These are phyloP conservation scores for Pseudotsuga menziesii DNA, from an alignment of 75 land plant species.

Conservation along the genomic window DNA sequence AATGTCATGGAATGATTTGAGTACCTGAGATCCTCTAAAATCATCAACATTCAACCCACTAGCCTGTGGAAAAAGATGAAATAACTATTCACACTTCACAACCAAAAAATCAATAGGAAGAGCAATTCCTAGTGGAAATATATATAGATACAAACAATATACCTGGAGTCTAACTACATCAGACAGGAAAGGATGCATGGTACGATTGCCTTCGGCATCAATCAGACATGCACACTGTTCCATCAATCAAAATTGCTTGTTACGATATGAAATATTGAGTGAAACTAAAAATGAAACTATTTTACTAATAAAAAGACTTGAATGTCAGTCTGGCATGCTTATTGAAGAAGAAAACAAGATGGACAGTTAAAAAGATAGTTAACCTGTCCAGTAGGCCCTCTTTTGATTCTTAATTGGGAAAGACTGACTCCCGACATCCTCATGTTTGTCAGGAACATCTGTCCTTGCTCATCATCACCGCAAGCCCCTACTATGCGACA, in stretches of 20 bases:
- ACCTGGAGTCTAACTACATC: conserved; percentile 83
- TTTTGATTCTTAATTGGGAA: conserved; percentile 63
- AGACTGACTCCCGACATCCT: conserved; percentile 53
- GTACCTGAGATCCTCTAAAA: conserved; percentile 75
- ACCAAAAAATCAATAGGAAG: conserved; percentile 5
- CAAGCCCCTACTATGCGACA: conserved; percentile 75
- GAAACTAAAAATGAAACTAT: not conserved
- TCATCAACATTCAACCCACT: conserved; percentile 63
- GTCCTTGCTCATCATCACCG: conserved; percentile 86
- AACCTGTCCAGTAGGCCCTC: conserved; percentile 83
- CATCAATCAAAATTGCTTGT: conserved; percentile 5
- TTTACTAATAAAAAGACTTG: not conserved
- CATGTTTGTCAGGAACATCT: conserved; percentile 63
- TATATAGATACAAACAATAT: not conserved
- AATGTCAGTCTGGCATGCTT: not conserved
- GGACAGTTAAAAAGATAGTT: not conserved
- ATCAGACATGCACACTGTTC: conserved; percentile 89
- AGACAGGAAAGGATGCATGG: conserved; percentile 91
- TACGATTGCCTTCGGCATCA: conserved; percentile 89
- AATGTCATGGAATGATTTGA: not conserved
- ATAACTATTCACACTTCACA: not conserved
- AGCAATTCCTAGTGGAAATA: not conserved
- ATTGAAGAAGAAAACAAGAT: not conserved
- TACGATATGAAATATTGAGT: not conserved
- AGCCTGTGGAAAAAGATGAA: conserved; percentile 37